Base-by-base conservation (phyloP, 2,329 filamentous ascomycete species). In the Bimuria novae-zelandiae region DNA sequence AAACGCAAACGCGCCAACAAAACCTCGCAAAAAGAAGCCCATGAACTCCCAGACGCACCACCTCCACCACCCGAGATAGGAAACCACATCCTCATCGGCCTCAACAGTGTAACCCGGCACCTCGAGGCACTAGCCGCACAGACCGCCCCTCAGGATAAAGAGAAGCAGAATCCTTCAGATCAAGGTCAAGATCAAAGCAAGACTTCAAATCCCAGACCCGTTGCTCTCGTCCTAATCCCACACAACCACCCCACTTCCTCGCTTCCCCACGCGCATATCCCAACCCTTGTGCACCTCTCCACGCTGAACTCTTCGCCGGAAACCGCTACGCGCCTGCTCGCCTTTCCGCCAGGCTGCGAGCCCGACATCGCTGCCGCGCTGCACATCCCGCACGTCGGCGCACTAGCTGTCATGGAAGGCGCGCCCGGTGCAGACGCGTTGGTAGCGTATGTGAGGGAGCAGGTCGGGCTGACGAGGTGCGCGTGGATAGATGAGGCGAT, bases 351-450 rank as follows among this genome's bases (percentile, higher is more conserved):
- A 47, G 74, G 80, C 0, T 83, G 80, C 44, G 86, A 87, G 40
- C 75, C 82, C 14, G 79, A 80, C 11, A 72, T 91, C 14, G 82
- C 82, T 42, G 70, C 75, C 25, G 79, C 79, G 17, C 75, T 90
- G 3, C 82, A 82, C 1, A 77, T 90, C 8, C 84, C 85, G 0
- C 80, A 86, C 29, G 85, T 85, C 0, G 88, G 86, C 1, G 84
- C 85, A 19, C 74, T 91, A 27, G 88, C 82, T 0, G 68, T 91
- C 6, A 70, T 78, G 17, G 75, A 77, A 6, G 80, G 76, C 32
- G 84, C 86, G 0, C 84, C 85, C 0, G 80, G 82, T 36, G 78
- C 82, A 0, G 78, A 78, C 44, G 78, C 82, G 1, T 68, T 91
- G 8, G 67, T 86, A 21, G 78, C 84, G 3, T 83, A 85, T 59